Evolutionary conservation across 2,329 filamentous ascomycete species (phyloP), one percentile per base, ranked within the genome.

Genomic region (Alternaria angustiovoidea): DNA sequence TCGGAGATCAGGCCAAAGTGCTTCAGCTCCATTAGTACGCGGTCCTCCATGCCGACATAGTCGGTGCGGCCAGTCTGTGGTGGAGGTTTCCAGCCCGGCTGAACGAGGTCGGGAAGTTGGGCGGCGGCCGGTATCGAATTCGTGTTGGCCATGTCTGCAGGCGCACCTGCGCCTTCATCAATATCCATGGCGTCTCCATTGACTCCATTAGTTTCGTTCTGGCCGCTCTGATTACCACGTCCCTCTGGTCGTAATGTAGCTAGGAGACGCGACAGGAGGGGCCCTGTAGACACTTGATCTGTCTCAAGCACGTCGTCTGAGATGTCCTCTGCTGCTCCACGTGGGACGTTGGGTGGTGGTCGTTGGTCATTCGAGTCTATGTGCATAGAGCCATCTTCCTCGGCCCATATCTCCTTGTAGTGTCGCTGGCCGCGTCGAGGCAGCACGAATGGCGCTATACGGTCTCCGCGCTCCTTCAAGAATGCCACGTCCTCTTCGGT

Each of bases 401-500:
- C 93, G 0, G 93, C 91, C 95, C 95, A 99, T 9, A 94, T 84
- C 61, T 98, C 94, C 24, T 87, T 89, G 79, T 98, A 99, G 73
- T 93, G 90, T 69, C 89, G 89, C 76, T 92, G 91, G 46, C 93
- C 94, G 22, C 93, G 89, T 65, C 90, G 89, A 7, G 94, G 93
- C 78, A 97, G 93, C 38, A 94, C 83, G 70, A 97, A 98, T 1
- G 94, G 92, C 2, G 86, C 89, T 22, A 90, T 83, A 38, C 95
- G 88, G 77, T 99, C 94, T 58, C 94, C 85, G 57, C 92, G 87
- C 79, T 99, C 95, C 71, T 94, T 89, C 38, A 99, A 80, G 75
- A 97, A 99, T 1, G 92, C 93, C 46, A 97, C 86, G 74, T 99
- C 95, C 75, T 99, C 95, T 75, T 99, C 95, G 0, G 90, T 92